These are phyloP conservation scores for Phytophthora kernoviae DNA, from an alignment of 352 stramenopile species.

Conservation along the genomic window DNA sequence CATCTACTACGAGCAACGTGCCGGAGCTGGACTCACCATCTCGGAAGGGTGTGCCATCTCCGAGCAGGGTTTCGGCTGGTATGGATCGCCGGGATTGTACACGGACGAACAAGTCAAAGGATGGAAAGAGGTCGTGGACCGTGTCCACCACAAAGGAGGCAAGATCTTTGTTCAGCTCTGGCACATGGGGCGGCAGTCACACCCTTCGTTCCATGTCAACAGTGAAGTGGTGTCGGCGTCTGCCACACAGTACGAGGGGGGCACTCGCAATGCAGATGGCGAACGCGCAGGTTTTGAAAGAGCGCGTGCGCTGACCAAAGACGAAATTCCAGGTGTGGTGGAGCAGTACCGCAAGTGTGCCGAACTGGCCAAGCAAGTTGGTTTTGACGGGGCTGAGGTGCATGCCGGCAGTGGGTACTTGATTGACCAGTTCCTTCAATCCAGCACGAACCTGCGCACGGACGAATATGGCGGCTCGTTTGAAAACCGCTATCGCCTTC, in stretches of 20 bases:
- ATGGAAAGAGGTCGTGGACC: slow-evolving; percentile 59
- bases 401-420: slow-evolving; percentile 91
- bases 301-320: slow-evolving; percentile 24
- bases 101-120: slow-evolving; percentile 33
- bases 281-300: slow-evolving; percentile 21
- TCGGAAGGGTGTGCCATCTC: slow-evolving; percentile 48
- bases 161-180: slow-evolving; percentile 86
- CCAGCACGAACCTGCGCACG: slow-evolving; percentile 67
- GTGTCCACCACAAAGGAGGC: slow-evolving; percentile 72
- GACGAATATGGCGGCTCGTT: slow-evolving; percentile 83
- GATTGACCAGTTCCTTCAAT: slow-evolving; percentile 67
- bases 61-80: slow-evolving; percentile 35
- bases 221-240: slow-evolving; percentile 57
- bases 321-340: slow-evolving; percentile 57
- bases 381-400: slow-evolving; percentile 50
- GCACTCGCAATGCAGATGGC: slow-evolving; percentile 32
- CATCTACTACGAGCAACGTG: slow-evolving; percentile 50
- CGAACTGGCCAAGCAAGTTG: slow-evolving; percentile 68
- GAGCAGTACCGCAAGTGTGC: slow-evolving; percentile 75
- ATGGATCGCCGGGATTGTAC: slow-evolving; percentile 48
- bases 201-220: slow-evolving; percentile 57
- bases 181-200: slow-evolving; percentile 73
- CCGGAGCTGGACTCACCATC: slow-evolving; percentile 48
- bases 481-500: slow-evolving; percentile 76
- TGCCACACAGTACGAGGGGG: slow-evolving; percentile 14